Percentiles rank a stretch among this genome's conserved stretches.
These are phyloP conservation scores for Arabis hirsuta DNA, from an alignment of 345 rosid genomes.

Conservation along the genomic window DNA sequence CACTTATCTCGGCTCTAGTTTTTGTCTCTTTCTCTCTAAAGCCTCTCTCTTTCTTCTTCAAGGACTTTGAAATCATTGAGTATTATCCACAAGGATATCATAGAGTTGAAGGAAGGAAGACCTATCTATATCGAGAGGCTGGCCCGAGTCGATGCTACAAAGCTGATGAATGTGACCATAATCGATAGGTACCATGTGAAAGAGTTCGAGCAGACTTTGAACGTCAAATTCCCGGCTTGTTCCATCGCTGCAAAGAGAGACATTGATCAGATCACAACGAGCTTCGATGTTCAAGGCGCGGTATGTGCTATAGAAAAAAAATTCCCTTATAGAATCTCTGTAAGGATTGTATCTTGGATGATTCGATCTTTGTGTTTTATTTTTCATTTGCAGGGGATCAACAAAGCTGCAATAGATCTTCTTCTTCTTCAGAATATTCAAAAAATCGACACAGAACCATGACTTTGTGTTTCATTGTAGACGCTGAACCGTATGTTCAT, in stretches of 20 bases:
- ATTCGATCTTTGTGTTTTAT: slow-evolving; percentile 12
- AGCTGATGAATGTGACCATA: slow-evolving; percentile 83
- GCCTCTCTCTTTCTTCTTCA: not conserved
- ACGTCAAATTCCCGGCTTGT: slow-evolving; percentile 77
- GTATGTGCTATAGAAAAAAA: slow-evolving; percentile 49
- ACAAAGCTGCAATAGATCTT: slow-evolving; percentile 82
- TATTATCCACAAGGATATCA: slow-evolving; percentile 93
- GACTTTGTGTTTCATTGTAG: slow-evolving; percentile 47
- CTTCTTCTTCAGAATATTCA: slow-evolving; percentile 56
- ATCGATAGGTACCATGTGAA: slow-evolving; percentile 81
- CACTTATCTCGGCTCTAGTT: slow-evolving; percentile 6
- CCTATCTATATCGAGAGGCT: slow-evolving; percentile 82
- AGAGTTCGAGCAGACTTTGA: slow-evolving; percentile 86
- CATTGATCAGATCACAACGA: slow-evolving; percentile 90
- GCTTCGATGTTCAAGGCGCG: slow-evolving; percentile 94
- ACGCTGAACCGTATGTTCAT: slow-evolving; percentile 96
- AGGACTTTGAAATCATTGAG: slow-evolving; percentile 82
- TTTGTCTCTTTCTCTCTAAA: not conserved
- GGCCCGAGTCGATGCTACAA: slow-evolving; percentile 78
- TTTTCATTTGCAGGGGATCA: slow-evolving; percentile 67
- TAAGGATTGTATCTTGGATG: not conserved
- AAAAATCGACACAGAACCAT: slow-evolving; percentile 54
- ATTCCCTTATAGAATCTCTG: not conserved
- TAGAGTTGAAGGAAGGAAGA: slow-evolving; percentile 87
- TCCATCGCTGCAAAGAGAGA: slow-evolving; percentile 75